Evolutionary conservation across 768 basidiomycete species (phyloP).

Genomic region (Candolleomyces aberdarensis): DNA sequence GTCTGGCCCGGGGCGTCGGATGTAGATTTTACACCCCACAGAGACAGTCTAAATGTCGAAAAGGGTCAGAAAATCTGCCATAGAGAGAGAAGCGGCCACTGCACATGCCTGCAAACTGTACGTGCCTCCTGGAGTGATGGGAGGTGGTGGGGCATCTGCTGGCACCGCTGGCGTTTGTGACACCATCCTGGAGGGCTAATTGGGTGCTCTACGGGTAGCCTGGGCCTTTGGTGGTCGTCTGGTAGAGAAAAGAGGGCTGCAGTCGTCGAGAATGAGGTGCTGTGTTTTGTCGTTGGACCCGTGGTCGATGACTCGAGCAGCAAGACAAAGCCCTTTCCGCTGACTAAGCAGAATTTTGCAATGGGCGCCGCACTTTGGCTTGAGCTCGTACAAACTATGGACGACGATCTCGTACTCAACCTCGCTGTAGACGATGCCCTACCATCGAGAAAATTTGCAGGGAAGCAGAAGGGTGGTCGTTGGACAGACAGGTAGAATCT

Average conservation of each 20-base stretch:
- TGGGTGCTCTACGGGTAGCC: background rate
- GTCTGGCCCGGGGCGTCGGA: slow-evolving; percentile 72
- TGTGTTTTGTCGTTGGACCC: slow-evolving; percentile 1
- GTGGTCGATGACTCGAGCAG: slow-evolving; percentile 20
- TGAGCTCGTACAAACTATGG: slow-evolving; percentile 37
- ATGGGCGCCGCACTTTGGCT: background rate
- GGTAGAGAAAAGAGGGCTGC: background rate
- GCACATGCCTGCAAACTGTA: slow-evolving; percentile 9
- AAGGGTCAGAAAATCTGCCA: slow-evolving; percentile 25
- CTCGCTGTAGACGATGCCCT: slow-evolving; percentile 42
- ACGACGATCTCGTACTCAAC: slow-evolving; percentile 76
- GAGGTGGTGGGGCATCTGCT: slow-evolving; percentile 52
- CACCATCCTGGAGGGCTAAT: slow-evolving; percentile 23
- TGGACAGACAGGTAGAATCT: slow-evolving; percentile 70
- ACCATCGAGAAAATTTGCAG: slow-evolving; percentile 21
- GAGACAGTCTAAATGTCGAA: slow-evolving; percentile 56
- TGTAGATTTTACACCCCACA: slow-evolving; percentile 95
- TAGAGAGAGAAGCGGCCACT: slow-evolving; percentile 6
- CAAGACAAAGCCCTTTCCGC: background rate
- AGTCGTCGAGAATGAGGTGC: background rate
- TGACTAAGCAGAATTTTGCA: slow-evolving; percentile 9
- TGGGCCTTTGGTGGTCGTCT: background rate
- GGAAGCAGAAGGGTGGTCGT: slow-evolving; percentile 55
- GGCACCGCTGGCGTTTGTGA: slow-evolving; percentile 35
- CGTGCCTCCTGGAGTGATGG: slow-evolving; percentile 68